Evolutionary conservation across 2,329 filamentous ascomycete genomes (phyloP), one percentile per base, ranked within the genome.

Genomic region (Epichloe amarillans): DNA sequence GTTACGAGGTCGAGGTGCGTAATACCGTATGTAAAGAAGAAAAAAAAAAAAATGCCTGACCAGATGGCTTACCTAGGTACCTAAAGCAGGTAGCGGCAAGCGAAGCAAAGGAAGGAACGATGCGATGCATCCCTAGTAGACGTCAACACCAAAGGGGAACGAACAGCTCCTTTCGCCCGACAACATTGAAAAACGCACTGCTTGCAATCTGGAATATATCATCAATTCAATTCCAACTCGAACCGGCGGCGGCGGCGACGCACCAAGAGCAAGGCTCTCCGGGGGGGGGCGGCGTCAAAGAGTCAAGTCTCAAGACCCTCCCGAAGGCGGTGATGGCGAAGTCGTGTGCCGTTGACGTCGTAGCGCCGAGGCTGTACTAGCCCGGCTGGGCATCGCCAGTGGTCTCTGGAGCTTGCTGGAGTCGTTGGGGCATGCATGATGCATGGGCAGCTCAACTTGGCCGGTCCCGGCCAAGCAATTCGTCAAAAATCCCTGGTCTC

Each of bases 291-390:
- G 47, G 15, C 14, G 21, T 49, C 15, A 30, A 49, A 8, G n/a
- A 49, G 37, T 41, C 48, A 50, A 15, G 12, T 15, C 6, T 26
- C 23, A 26, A 26, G 23, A 26, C 6, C 36, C 33, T 21, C 46
- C 48, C 43, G 51, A 52, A 50, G 50, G 42, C 51, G 51, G 51
- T 52, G 43, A 33, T 26, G 11, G 35, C n/a, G 19, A 40, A 39
- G 33, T 38, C 41, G 19, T 19, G 17, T 39, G 50, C 21, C 23
- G 17, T 44, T 51, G 50, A 51, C 50, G 50, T 51, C 33, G 50
- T 49, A 35, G 46, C 50, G 46, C n/a, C 43, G 50, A 17, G 19
- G 44, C 46, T 51, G 10, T 4, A 30, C 26, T 30, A 30, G 44
- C 3, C 35, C 33, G 14, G 33, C 30, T 30, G 8, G 12, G 26